These are phyloP conservation scores for Dacryopinax primogenitus DNA, from an alignment of 768 basidiomycete species.

Conservation along the genomic window DNA sequence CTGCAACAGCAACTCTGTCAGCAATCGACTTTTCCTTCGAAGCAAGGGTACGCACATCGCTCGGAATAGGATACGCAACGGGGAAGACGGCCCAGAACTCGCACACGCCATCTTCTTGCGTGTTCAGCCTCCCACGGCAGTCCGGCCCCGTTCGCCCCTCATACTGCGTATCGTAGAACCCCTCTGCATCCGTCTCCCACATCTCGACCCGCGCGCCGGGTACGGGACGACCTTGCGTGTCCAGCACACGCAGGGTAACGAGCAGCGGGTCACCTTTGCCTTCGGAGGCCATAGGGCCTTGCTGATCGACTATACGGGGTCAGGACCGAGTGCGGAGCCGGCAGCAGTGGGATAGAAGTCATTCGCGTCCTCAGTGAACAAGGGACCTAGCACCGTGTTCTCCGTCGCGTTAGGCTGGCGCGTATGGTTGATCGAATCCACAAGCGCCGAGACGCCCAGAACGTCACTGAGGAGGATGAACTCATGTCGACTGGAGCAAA, in stretches of 20 bases:
- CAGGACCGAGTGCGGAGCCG: too few relatives aligned
- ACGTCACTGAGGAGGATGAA: constrained; percentile 78
- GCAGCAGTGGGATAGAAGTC: constrained; percentile 37
- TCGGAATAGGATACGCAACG: constrained; percentile 62
- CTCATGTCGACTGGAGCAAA: constrained; percentile 34
- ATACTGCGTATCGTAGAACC: constrained; percentile 42
- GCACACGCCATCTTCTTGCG: constrained; percentile 50
- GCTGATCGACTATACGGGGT: constrained; percentile 40
- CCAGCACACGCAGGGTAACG: constrained; percentile 56
- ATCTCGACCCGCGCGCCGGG: constrained; percentile 58
- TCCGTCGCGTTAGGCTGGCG: constrained; percentile 52
- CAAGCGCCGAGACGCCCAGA: constrained; percentile 61
- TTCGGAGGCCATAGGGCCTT: constrained; percentile 72
- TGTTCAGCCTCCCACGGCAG: constrained; percentile 53
- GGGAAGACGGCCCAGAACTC: constrained; percentile 61
- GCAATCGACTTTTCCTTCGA: too few relatives aligned
- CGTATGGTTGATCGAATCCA: constrained; percentile 62
- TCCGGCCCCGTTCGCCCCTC: constrained; percentile 44
- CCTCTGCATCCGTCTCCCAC: constrained; percentile 60
- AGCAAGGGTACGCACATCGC: constrained; percentile 48
- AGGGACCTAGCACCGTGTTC: constrained; percentile 68
- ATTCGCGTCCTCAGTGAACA: constrained; percentile 64
- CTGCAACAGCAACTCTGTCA: too few relatives aligned
- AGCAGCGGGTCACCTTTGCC: constrained; percentile 77
- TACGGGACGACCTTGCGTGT: constrained; percentile 53